Evolutionary conservation across 345 rosid genomes (phyloP).

Genomic region (Boechera divaricarpa): DNA sequence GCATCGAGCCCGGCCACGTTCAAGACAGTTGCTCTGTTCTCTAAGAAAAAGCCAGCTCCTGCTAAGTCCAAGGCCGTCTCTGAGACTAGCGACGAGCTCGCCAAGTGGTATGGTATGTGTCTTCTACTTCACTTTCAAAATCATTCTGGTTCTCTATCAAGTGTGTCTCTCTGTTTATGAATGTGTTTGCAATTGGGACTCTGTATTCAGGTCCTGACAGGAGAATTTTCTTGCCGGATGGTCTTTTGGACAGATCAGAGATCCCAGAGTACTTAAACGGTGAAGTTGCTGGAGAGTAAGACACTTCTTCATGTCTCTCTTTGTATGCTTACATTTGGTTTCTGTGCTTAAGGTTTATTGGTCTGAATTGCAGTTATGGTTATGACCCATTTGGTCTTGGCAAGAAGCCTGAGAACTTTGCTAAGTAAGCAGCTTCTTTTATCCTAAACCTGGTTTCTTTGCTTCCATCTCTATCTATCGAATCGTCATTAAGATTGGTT

Average conservation of each 20-base stretch:
- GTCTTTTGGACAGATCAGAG: constrained; percentile 92
- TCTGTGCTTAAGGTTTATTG: neutral
- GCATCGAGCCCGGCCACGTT: constrained; percentile 64
- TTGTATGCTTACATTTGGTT: neutral
- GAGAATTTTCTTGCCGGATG: constrained; percentile 94
- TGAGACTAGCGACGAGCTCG: constrained; percentile 69
- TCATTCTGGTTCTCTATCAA: neutral
- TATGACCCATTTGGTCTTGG: constrained; percentile 96
- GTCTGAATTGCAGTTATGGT: constrained; percentile 71
- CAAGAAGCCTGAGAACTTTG: constrained; percentile 92
- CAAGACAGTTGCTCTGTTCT: constrained; percentile 84
- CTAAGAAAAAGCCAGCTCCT: constrained; percentile 76
- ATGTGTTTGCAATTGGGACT: constrained; percentile 18
- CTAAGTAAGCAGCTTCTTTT: constrained; percentile 60
- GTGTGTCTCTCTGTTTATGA: constrained; percentile 8
- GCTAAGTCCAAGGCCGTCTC: constrained; percentile 64
- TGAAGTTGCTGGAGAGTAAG: constrained; percentile 86
- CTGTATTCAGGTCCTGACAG: constrained; percentile 81
- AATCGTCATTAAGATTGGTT: constrained; percentile 2
- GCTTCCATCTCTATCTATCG: neutral
- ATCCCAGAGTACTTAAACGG: constrained; percentile 95
- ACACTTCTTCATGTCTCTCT: constrained; percentile 15
- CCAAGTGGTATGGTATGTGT: constrained; percentile 97
- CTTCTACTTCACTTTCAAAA: neutral
- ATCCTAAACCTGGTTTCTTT: neutral